These are phyloP conservation scores for Mortierella sp. DNA, from an alignment of 371 early-diverging fungal genomes.

Conservation along the genomic window DNA sequence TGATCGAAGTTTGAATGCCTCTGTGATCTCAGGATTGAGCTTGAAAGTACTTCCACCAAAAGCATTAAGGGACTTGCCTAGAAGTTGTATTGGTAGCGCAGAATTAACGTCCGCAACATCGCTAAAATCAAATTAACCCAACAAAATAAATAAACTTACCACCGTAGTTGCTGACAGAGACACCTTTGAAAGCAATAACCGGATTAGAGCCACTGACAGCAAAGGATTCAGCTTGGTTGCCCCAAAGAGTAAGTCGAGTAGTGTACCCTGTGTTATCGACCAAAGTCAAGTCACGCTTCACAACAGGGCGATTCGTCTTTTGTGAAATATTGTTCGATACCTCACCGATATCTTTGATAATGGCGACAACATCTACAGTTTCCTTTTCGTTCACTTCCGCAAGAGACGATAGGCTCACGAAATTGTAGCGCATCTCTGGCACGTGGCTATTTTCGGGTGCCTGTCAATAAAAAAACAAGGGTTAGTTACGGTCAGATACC, in stretches of 20 bases:
- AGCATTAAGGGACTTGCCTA: constrained; percentile 77
- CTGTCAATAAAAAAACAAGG: constrained; percentile 46
- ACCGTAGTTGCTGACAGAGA: constrained; percentile 88
- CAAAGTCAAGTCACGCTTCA: constrained; percentile 88
- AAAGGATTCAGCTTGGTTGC: constrained; percentile 81
- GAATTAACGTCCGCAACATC: neutral
- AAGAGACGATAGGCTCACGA: constrained; percentile 70
- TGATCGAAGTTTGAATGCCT: constrained; percentile 83
- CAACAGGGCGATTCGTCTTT: constrained; percentile 75
- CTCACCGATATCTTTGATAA: constrained; percentile 79
- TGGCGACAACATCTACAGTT: constrained; percentile 85
- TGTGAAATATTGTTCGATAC: constrained; percentile 75
- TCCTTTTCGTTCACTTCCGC: constrained; percentile 72
- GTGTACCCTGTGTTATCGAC: constrained; percentile 83
- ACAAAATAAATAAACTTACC: constrained; percentile 57
- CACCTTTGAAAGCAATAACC: constrained; percentile 88
- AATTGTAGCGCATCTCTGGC: constrained; percentile 78
- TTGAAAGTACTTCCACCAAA: constrained; percentile 65
- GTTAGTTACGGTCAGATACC: neutral
- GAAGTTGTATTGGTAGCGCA: neutral
- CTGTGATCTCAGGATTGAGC: constrained; percentile 88
- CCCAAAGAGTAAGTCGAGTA: constrained; percentile 95
- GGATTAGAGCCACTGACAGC: constrained; percentile 60
- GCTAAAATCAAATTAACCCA: neutral
- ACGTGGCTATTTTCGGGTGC: constrained; percentile 71